Percentiles rank a stretch among this genome's conserved stretches.
Evolutionary conservation across 257 asterid genomes (phyloP).

Genomic region (Scutellaria baicalensis): DNA sequence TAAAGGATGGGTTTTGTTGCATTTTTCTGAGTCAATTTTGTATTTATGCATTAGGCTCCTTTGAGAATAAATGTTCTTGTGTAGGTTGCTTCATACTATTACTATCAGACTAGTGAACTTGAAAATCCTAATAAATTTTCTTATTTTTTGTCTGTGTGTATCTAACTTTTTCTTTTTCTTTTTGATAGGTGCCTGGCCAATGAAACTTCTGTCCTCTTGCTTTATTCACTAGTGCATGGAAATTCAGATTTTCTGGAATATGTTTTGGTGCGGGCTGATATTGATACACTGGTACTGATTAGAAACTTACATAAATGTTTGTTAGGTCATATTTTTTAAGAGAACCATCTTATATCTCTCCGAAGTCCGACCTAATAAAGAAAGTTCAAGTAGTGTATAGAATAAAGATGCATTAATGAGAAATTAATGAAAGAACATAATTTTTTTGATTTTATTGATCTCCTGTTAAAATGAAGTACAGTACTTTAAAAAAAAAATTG

Average conservation of each 20-base stretch:
- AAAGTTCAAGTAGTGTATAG: not conserved
- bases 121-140: not conserved
- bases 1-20: not conserved
- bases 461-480: not conserved
- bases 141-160: not conserved
- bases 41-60: not conserved
- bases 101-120: not conserved
- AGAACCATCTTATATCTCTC: not conserved
- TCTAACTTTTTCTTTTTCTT: not conserved
- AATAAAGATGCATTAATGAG: not conserved
- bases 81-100: conserved; percentile 4
- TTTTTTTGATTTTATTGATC: not conserved
- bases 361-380: not conserved
- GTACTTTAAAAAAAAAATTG: not conserved
- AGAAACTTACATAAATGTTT: not conserved
- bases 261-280: conserved; percentile 95
- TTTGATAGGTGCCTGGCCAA: conserved; percentile 72
- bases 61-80: not conserved
- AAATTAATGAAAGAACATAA: not conserved
- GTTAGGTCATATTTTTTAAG: not conserved
- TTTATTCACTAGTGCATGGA: conserved; percentile 90
- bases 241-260: conserved; percentile 89
- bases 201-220: conserved; percentile 83
- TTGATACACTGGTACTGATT: conserved; percentile 83
- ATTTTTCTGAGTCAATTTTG: not conserved